Percentiles rank a stretch among this genome's conserved stretches.
Evolutionary conservation across 441 rosid species (phyloP).

Genomic region (Isatis lusitanica): DNA sequence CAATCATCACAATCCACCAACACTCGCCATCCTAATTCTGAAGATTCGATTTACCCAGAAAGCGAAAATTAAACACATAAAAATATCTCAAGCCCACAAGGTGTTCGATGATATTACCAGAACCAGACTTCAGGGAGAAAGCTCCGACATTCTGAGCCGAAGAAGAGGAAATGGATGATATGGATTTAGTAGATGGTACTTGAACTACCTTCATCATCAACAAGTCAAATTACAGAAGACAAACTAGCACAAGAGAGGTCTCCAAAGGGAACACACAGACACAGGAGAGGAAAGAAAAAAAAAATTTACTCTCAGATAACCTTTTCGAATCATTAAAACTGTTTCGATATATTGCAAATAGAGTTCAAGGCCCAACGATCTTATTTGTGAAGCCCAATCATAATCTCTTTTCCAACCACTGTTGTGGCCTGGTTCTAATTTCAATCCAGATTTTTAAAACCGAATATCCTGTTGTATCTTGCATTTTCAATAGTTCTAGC

Average conservation of each 20-base stretch:
- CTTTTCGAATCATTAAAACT: no score
- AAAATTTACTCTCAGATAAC: no score
- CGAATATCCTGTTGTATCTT: no score
- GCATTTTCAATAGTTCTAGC: no score
- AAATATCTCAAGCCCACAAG: constrained; percentile 12
- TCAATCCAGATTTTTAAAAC: no score
- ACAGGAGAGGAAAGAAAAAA: no score
- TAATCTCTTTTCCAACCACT: no score
- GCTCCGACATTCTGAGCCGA: constrained; percentile 1
- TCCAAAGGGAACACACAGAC: not conserved
- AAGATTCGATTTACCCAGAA: not conserved
- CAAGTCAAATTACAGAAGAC: not conserved
- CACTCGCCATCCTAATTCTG: not conserved
- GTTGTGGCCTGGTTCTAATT: no score
- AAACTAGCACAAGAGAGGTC: not conserved
- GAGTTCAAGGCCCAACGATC: no score
- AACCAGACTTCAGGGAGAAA: not conserved
- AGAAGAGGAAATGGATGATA: constrained; percentile 2
- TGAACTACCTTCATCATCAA: constrained; percentile 14
- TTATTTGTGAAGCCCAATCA: no score
- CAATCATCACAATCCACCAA: not conserved
- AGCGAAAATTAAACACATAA: not conserved
- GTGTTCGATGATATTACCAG: constrained; percentile 38
- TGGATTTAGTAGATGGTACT: constrained; percentile 9
- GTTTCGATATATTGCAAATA: no score